These are phyloP conservation scores for Tylopilus sp. DNA, from an alignment of 768 basidiomycete species.

Conservation along the genomic window DNA sequence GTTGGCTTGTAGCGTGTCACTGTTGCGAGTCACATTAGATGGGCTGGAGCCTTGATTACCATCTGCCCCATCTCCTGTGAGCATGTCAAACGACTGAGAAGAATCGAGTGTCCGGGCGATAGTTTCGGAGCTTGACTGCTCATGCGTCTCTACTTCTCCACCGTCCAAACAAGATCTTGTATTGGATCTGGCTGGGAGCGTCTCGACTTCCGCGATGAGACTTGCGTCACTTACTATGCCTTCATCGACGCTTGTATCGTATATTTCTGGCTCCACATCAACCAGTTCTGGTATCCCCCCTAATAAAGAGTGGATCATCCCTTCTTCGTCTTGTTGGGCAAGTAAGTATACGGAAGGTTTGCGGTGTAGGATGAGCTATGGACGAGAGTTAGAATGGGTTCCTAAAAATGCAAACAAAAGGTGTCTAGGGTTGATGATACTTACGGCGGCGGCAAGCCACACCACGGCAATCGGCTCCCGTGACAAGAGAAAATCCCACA, in stretches of 20 bases:
- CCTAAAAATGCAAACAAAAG: not conserved
- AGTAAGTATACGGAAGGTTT: slow-evolving; percentile 64
- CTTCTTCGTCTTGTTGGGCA: slow-evolving; percentile 69
- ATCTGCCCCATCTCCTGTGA: not conserved
- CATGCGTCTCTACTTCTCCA: not conserved
- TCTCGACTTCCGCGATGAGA: not conserved
- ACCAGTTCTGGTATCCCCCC: slow-evolving; percentile 58
- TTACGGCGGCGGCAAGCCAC: slow-evolving; percentile 80
- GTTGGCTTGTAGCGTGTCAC: not conserved
- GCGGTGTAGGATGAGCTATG: slow-evolving; percentile 68
- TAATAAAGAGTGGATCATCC: slow-evolving; percentile 77
- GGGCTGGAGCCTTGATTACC: not conserved
- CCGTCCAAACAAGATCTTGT: not conserved
- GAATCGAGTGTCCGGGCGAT: not conserved
- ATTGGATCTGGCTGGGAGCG: not conserved
- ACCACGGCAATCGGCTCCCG: slow-evolving; percentile 79
- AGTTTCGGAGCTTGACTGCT: not conserved
- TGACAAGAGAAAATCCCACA: slow-evolving; percentile 86
- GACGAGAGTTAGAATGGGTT: not conserved
- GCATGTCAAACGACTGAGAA: not conserved
- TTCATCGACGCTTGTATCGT: not conserved
- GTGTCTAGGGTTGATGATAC: slow-evolving; percentile 25
- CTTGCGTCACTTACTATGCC: not conserved
- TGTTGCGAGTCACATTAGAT: not conserved
- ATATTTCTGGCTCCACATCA: slow-evolving; percentile 12